phyloP scores from a whole-genome alignment of 1,284 basidiomycete species.

The Singerocomus inundabilis region DNA sequence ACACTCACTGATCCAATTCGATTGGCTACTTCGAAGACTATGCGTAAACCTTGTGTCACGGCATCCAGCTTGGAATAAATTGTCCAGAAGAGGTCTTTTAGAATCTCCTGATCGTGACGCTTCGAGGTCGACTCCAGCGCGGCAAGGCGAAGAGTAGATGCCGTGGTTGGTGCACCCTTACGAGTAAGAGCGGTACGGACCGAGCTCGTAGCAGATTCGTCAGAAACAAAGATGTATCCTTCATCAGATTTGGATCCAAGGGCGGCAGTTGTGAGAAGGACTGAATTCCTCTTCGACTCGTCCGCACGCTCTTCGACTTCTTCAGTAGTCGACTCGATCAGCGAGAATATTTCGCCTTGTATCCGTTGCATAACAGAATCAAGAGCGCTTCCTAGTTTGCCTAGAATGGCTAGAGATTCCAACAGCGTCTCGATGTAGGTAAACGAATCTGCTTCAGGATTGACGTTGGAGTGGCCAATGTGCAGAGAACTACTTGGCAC shows the following conservation, averaged over 20 bases:
- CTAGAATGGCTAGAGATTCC: slow-evolving; percentile 89
- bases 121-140: slow-evolving; percentile 77
- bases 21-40: slow-evolving; percentile 88
- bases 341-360: slow-evolving; percentile 78
- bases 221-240: slow-evolving; percentile 50
- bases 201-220: slow-evolving; percentile 24
- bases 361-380: slow-evolving; percentile 86
- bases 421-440: slow-evolving; percentile 91
- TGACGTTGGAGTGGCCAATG: slow-evolving; percentile 36
- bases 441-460: slow-evolving; percentile 93
- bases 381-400: slow-evolving; percentile 82
- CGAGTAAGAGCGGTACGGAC: slow-evolving; percentile 10
- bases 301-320: slow-evolving; percentile 90
- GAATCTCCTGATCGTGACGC: slow-evolving; percentile 77
- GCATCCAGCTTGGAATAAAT: slow-evolving; percentile 96
- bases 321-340: slow-evolving; percentile 86
- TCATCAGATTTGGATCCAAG: slow-evolving; percentile 40
- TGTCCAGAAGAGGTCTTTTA: slow-evolving; percentile 97
- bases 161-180: slow-evolving; percentile 34
- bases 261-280: slow-evolving; percentile 34
- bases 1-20: slow-evolving; percentile 80
- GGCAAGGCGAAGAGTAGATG: slow-evolving; percentile 64
- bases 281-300: slow-evolving; percentile 59
- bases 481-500: slow-evolving; percentile 14
- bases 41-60: slow-evolving; percentile 89